Evolutionary conservation across 1,284 basidiomycete species (phyloP), one percentile per base, ranked within the genome.

Genomic region (Microbotryomycetes sp.): DNA sequence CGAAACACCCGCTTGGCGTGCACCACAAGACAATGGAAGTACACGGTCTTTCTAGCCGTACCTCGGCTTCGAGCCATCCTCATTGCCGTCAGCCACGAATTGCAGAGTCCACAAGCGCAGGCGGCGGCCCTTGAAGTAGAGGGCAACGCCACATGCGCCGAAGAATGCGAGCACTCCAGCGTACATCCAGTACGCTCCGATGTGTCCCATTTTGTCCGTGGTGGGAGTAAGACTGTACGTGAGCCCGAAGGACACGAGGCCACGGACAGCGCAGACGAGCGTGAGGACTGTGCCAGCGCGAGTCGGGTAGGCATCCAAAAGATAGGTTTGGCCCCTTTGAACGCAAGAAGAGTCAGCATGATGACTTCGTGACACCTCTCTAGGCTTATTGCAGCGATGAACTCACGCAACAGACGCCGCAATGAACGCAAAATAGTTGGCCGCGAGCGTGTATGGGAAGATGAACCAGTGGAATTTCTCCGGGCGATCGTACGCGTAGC

Each of bases 171-270:
- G n/a, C 6, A 52, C 7, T 18, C 50, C 50, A 4, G 50, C 50
- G 30, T 52, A 52, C 50, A 52, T 52, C n/a, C 50, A 18, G 30
- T 52, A 52, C n/a, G 26, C 26, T 18, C 30, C 30, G 27, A 52
- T 26, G 69, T 65, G 70, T 11, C 71, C 71, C 49, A 72, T 58
- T 57, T 66, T 60, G 2, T 56, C 60, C n/a, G 71, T 28, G 46
- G 70, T 67, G 2, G 64, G 51, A 1, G 71, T 69, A 4, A 72
- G 63, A 4, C 56, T 57, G 62, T 66, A 71, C 24, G 53, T 52
- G 57, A 71, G 65, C n/a, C 60, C 65, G 26, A 62, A 64, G 15
- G 50, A 27, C 24, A 51, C 30, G 56, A 65, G 9, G 7, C 50
- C 50, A 21, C 50, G 4, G 30, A 23, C n/a, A 4, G 50, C 50